phyloP scores from a whole-genome alignment of 1,284 basidiomycete genomes.

The Trichosporon inkin region DNA sequence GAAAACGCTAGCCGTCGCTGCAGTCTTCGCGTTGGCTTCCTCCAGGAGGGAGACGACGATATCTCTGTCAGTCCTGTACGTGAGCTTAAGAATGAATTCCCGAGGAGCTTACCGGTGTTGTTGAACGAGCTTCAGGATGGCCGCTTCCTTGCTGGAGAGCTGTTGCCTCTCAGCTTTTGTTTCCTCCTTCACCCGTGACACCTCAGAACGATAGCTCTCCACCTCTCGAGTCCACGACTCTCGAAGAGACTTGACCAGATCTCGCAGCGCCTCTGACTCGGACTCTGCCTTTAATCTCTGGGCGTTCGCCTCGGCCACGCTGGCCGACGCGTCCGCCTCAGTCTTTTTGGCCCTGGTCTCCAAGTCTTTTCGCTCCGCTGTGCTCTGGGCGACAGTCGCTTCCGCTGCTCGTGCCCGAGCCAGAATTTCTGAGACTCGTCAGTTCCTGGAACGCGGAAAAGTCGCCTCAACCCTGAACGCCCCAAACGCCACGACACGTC shows the following conservation, averaged over 20 bases:
- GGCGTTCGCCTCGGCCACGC: constrained; percentile 34
- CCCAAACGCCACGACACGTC: constrained; percentile 4
- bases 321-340: constrained; percentile 35
- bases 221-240: constrained; percentile 46
- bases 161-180: constrained; percentile 35
- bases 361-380: constrained; percentile 36
- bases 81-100: neutral
- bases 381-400: constrained; percentile 29
- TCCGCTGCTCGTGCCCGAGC: constrained; percentile 46
- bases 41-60: constrained; percentile 28
- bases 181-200: constrained; percentile 28
- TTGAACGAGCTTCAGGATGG: constrained; percentile 35
- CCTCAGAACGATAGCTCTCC: constrained; percentile 34
- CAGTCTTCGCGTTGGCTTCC: constrained; percentile 23
- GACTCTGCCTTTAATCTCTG: constrained; percentile 38
- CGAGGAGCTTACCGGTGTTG: constrained; percentile 34
- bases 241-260: constrained; percentile 39
- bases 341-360: constrained; percentile 41
- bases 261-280: constrained; percentile 38
- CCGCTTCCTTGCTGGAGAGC: constrained; percentile 32
- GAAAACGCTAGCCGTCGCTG: constrained; percentile 22
- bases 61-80: constrained; percentile 32
- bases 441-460: neutral
- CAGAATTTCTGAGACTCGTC: constrained; percentile 35
- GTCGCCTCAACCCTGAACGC: constrained; percentile 5